A percentile compares a stretch with the other conserved stretches of the same genome.
Evolutionary conservation across 257 asterid species (phyloP).

Genomic region (Solanum microdontum): DNA sequence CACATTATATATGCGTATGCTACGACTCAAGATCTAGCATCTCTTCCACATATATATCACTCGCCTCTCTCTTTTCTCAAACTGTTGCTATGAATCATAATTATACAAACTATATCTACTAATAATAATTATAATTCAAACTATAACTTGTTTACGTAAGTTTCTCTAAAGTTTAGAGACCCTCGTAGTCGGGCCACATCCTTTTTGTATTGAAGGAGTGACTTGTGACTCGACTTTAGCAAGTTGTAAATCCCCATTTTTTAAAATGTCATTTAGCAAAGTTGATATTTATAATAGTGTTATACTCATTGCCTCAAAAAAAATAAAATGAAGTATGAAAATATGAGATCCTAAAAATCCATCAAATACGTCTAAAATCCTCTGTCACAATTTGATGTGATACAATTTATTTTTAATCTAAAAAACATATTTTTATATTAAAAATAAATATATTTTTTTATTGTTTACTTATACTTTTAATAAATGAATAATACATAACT

Average conservation of each 20-base stretch:
- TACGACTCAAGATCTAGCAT: no score
- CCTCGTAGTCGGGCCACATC: neutral
- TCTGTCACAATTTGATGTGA: neutral
- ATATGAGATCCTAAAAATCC: neutral
- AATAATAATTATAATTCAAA: neutral
- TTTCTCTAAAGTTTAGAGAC: neutral
- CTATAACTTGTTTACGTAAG: no score
- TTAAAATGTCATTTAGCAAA: neutral
- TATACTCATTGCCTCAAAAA: neutral
- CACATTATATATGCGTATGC: neutral
- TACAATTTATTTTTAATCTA: neutral
- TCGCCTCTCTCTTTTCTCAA: accelerated
- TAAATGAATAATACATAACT: neutral
- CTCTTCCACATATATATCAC: neutral
- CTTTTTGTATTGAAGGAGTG: neutral
- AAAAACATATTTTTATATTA: neutral
- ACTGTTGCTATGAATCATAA: neutral
- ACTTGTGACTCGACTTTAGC: neutral
- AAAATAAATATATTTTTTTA: neutral
- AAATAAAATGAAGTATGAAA: accelerated
- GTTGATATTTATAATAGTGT: neutral
- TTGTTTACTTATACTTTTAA: neutral
- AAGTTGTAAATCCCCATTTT: neutral
- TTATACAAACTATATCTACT: neutral
- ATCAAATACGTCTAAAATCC: neutral